Percentiles rank a stretch among this genome's conserved stretches.
Conservation (phyloP, 2,329 filamentous ascomycete species). For the Proliferodiscus dingleyae region DNA sequence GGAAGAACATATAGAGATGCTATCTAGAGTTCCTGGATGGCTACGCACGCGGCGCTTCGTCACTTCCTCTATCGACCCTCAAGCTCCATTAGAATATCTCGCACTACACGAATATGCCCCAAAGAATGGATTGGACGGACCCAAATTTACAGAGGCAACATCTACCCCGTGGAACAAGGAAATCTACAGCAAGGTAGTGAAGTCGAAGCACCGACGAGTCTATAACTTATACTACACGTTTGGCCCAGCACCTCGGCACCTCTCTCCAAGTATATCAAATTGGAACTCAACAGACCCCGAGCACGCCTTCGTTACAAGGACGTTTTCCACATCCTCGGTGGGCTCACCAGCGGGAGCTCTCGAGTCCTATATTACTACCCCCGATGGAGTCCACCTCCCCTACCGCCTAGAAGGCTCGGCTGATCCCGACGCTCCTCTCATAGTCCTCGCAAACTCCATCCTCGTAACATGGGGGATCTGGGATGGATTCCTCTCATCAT, state of each 20-base stretch:
- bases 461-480: slow-evolving; percentile 76
- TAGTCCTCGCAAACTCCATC: slow-evolving; percentile 77
- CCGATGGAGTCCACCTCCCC: slow-evolving; percentile 63
- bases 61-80: slow-evolving; percentile 58
- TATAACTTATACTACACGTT: slow-evolving; percentile 79
- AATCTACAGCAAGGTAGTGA: slow-evolving; percentile 55
- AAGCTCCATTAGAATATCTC: slow-evolving; percentile 53
- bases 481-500: slow-evolving; percentile 58
- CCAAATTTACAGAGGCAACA: slow-evolving; percentile 58
- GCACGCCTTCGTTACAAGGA: slow-evolving; percentile 19
- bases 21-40: slow-evolving; percentile 75
- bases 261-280: slow-evolving; percentile 37
- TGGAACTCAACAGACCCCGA: slow-evolving; percentile 43
- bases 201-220: slow-evolving; percentile 50
- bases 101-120: slow-evolving; percentile 69
- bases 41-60: slow-evolving; percentile 66
- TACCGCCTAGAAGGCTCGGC: slow-evolving; percentile 73
- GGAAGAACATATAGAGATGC: slow-evolving; percentile 68
- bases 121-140: slow-evolving; percentile 60
- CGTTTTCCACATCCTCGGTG: slow-evolving; percentile 33
- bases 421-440: slow-evolving; percentile 60
- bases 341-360: slow-evolving; percentile 48
- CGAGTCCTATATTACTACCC: slow-evolving; percentile 61
- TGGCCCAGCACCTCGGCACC: slow-evolving; percentile 66
- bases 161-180: slow-evolving; percentile 57